Evolutionary conservation across 306 rosid species (phyloP).

Genomic region (Ormosia emarginata): DNA sequence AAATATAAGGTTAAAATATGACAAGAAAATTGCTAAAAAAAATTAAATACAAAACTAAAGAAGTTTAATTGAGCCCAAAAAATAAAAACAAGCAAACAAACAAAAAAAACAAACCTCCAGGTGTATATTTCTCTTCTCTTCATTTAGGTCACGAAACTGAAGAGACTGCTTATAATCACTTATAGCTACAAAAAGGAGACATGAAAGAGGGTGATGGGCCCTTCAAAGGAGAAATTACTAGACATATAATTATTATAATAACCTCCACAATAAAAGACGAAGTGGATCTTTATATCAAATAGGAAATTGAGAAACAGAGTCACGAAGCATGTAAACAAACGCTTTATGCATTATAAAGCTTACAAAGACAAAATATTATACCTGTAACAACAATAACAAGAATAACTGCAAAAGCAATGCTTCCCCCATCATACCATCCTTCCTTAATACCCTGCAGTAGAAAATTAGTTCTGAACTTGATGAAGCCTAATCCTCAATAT

Average conservation of each 20-base stretch:
- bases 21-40: neutral
- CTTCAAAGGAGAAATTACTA: neutral
- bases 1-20: slow-evolving; percentile 3
- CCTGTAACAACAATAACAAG: slow-evolving; percentile 95
- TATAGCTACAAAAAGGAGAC: slow-evolving; percentile 46
- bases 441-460: slow-evolving; percentile 76
- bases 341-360: neutral
- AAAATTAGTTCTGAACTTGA: neutral
- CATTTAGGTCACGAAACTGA: slow-evolving; percentile 87
- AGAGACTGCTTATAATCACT: slow-evolving; percentile 97
- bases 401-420: slow-evolving; percentile 97
- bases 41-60: neutral
- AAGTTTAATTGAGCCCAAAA: neutral
- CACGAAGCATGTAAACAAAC: neutral
- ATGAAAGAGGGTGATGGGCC: neutral
- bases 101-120: slow-evolving; percentile 67
- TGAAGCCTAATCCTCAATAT: neutral
- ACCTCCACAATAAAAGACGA: neutral
- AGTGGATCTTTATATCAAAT: neutral
- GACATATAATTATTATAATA: neutral
- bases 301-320: neutral
- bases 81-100: neutral
- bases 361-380: slow-evolving; percentile 23
- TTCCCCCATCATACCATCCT: slow-evolving; percentile 99
- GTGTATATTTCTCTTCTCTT: slow-evolving; percentile 92